Percentiles rank a stretch among this genome's conserved stretches.
Evolutionary conservation across 2,329 filamentous ascomycete genomes (phyloP).

Genomic region (Nemania diffusa): DNA sequence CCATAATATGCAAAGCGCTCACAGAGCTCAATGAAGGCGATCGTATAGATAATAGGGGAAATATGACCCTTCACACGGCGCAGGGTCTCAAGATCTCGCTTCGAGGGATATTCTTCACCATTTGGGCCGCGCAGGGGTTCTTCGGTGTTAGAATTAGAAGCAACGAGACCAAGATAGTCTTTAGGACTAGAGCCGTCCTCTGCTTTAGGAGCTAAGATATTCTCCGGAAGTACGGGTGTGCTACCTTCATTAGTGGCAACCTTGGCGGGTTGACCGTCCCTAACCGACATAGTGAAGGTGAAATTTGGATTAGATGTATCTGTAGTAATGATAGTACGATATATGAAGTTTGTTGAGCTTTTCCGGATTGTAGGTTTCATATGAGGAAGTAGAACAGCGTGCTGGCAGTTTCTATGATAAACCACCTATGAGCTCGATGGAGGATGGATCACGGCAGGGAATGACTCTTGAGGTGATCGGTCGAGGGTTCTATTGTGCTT

Average conservation of each 20-base stretch:
- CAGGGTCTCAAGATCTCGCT: slow-evolving; percentile 35
- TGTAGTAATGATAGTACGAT: too few species aligned
- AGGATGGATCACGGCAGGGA: too few species aligned
- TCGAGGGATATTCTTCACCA: slow-evolving; percentile 39
- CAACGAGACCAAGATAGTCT: slow-evolving; percentile 28
- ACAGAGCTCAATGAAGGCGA: slow-evolving; percentile 45
- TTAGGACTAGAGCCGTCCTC: slow-evolving; percentile 5
- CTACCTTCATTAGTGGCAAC: slow-evolving; percentile 29
- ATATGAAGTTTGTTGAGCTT: too few species aligned
- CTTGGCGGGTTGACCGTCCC: slow-evolving; percentile 31
- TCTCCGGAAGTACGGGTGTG: slow-evolving; percentile 27
- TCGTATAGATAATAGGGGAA: slow-evolving; percentile 37
- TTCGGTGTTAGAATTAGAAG: slow-evolving; percentile 38
- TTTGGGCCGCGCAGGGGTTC: slow-evolving; percentile 42
- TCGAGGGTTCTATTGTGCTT: too few species aligned
- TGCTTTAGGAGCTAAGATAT: slow-evolving; percentile 20
- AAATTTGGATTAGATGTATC: too few species aligned
- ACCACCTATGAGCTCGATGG: too few species aligned
- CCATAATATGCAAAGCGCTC: slow-evolving; percentile 74
- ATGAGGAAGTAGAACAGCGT: too few species aligned
- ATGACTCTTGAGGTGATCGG: too few species aligned
- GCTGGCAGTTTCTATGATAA: too few species aligned
- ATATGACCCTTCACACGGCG: slow-evolving; percentile 39
- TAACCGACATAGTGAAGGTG: slow-evolving; percentile 38
- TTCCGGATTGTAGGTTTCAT: too few species aligned